Evolutionary conservation across 139 green algal genomes (phyloP).

Genomic region (Chlorella vulgaris): DNA sequence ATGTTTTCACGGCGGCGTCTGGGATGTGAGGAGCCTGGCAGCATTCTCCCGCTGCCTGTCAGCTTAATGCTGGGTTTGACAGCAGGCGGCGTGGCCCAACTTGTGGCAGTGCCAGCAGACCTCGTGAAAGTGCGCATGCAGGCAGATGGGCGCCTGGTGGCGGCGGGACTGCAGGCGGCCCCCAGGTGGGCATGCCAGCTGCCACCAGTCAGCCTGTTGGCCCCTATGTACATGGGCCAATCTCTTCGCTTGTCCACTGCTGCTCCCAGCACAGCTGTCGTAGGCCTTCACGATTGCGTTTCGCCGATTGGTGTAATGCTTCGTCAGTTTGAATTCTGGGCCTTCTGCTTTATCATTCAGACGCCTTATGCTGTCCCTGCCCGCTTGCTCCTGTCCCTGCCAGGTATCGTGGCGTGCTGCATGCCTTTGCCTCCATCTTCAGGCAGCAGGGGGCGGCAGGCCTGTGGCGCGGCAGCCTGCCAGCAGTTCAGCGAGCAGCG

Average conservation of each 20-base stretch:
- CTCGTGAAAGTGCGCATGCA: conserved; percentile 70
- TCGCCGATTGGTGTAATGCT: not conserved
- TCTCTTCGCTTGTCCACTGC: not conserved
- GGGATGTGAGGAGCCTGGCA: not conserved
- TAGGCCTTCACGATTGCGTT: not conserved
- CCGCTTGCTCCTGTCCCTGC: too few relatives aligned
- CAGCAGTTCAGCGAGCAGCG: conserved; percentile 70
- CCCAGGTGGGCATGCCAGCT: conserved; percentile 9
- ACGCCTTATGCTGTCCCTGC: not conserved
- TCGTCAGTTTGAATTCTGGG: not conserved
- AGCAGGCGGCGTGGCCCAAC: conserved; percentile 63
- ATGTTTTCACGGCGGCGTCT: not conserved
- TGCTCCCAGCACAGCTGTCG: not conserved
- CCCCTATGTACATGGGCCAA: too few relatives aligned
- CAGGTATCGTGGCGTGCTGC: conserved; percentile 13
- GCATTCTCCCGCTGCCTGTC: conserved; percentile 1
- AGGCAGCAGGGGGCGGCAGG: conserved; percentile 53
- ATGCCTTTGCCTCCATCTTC: conserved; percentile 25
- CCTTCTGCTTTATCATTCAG: not conserved
- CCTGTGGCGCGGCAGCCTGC: conserved; percentile 62
- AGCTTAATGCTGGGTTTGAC: conserved; percentile 51
- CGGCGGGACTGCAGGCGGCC: conserved; percentile 41
- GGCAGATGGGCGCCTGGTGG: conserved; percentile 58
- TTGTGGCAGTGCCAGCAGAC: conserved; percentile 68
- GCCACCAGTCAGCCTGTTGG: not conserved